phyloP scores from a whole-genome alignment of 441 rosid species.

The Kokia cookei region DNA sequence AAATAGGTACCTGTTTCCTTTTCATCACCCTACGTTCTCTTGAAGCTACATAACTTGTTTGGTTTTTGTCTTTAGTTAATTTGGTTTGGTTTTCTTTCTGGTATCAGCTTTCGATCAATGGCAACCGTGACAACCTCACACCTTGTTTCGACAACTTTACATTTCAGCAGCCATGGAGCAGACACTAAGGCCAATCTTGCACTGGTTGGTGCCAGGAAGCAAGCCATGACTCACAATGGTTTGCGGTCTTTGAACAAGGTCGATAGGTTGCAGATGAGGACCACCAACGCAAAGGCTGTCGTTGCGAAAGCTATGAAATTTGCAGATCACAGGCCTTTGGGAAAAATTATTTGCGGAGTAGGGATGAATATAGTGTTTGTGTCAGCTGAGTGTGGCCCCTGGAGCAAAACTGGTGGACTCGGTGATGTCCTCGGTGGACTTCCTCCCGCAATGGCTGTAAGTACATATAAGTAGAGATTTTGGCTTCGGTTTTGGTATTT shows the following conservation, averaged over 20 bases:
- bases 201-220: constrained; percentile 32
- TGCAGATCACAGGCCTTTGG: constrained; percentile 2
- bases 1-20: neutral
- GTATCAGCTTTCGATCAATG: constrained; percentile 25
- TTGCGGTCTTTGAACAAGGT: constrained; percentile 47
- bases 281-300: constrained; percentile 21
- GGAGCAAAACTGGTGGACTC: constrained; percentile 98
- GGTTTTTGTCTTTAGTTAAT: neutral
- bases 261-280: constrained; percentile 36
- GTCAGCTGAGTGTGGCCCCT: constrained; percentile 73
- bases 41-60: neutral
- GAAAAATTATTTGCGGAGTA: constrained; percentile 35
- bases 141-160: constrained; percentile 33
- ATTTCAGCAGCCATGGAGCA: constrained; percentile 24
- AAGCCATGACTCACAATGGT: constrained; percentile 37
- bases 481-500: neutral
- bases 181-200: constrained; percentile 20
- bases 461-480: neutral
- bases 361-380: constrained; percentile 63
- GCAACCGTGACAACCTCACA: constrained; percentile 46
- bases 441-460: constrained; percentile 80
- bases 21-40: too few species aligned
- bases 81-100: neutral
- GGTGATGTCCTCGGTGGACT: constrained; percentile 92
- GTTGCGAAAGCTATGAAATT: constrained; percentile 26